A percentile compares a stretch with the other conserved stretches of the same genome.
These are phyloP conservation scores for Lactifluus volemus DNA, from an alignment of 768 basidiomycete genomes.

Conservation along the genomic window DNA sequence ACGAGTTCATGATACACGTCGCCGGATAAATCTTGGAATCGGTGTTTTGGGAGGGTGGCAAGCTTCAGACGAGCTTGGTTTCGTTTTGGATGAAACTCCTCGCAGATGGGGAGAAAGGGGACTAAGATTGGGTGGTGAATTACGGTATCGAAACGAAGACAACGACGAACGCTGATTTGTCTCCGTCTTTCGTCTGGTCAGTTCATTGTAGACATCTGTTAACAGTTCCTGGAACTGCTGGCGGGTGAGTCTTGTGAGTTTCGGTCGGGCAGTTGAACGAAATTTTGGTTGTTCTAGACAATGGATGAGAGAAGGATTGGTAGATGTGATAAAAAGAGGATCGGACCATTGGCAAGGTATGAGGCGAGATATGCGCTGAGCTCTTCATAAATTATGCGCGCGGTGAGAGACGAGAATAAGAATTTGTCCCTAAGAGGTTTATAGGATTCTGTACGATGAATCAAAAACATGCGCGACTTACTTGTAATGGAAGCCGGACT, in stretches of 20 bases:
- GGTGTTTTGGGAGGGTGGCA: conserved; percentile 77
- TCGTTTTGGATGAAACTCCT: conserved; percentile 91
- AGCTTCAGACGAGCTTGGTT: conserved; percentile 45
- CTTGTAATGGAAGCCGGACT: too few species aligned
- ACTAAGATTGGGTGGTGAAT: conserved; percentile 33
- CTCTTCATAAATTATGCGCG: conserved; percentile 63
- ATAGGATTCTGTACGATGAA: too few species aligned
- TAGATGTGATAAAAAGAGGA: conserved; percentile 44
- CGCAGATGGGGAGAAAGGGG: conserved; percentile 81
- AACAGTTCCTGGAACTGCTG: conserved; percentile 97
- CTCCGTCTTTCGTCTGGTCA: conserved; percentile 59
- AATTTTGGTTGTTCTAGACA: conserved; percentile 60
- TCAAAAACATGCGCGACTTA: too few species aligned
- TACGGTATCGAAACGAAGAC: not conserved
- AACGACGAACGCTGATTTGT: conserved; percentile 54
- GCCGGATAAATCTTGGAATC: conserved; percentile 91
- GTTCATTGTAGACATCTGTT: conserved; percentile 96
- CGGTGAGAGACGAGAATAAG: conserved; percentile 37
- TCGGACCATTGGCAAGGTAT: conserved; percentile 35
- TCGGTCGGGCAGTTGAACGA: conserved; percentile 72
- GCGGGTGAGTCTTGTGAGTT: conserved; percentile 85
- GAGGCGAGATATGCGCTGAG: conserved; percentile 60
- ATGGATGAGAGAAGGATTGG: not conserved
- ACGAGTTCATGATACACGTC: conserved; percentile 93
- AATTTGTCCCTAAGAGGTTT: conserved; percentile 50